These are phyloP conservation scores for Nakazawaea wickerhamii DNA, from an alignment of 805 yeast species.

Conservation along the genomic window DNA sequence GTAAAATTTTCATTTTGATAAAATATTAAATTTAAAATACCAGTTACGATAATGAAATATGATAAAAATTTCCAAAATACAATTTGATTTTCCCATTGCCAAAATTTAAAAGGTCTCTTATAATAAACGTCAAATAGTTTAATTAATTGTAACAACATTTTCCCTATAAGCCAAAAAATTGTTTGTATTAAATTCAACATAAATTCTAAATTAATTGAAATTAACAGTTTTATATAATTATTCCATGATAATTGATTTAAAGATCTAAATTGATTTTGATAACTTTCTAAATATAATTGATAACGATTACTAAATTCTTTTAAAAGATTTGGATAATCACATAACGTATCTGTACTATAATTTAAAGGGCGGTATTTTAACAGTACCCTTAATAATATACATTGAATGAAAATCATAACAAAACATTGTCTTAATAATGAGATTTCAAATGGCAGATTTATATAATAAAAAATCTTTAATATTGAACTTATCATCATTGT, in stretches of 20 bases:
- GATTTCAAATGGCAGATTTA: conserved; percentile 77
- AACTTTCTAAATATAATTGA: conserved; percentile 19
- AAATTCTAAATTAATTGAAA: neutral
- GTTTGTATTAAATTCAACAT: conserved; percentile 11
- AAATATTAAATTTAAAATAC: conserved; percentile 19
- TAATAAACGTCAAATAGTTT: conserved; percentile 68
- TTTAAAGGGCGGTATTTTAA: conserved; percentile 50
- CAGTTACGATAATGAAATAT: conserved; percentile 28
- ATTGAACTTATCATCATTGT: conserved; percentile 80
- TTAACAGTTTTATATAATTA: neutral
- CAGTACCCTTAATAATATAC: conserved; percentile 56
- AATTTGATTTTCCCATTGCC: conserved; percentile 76
- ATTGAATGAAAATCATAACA: conserved; percentile 81
- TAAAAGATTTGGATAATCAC: conserved; percentile 23
- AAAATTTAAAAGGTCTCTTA: conserved; percentile 59
- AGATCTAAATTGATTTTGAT: conserved; percentile 13
- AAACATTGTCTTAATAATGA: conserved; percentile 72
- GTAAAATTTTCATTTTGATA: conserved; percentile 23
- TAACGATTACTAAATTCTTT: conserved; percentile 24
- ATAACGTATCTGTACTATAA: conserved; percentile 32
- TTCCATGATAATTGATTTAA: neutral
- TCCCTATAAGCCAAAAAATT: conserved; percentile 14
- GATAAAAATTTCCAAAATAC: conserved; percentile 60
- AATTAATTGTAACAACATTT: conserved; percentile 33
- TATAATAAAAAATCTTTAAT: conserved; percentile 68